Evolutionary conservation across 1,284 basidiomycete species (phyloP).

Genomic region (Leccinum angustisporum): DNA sequence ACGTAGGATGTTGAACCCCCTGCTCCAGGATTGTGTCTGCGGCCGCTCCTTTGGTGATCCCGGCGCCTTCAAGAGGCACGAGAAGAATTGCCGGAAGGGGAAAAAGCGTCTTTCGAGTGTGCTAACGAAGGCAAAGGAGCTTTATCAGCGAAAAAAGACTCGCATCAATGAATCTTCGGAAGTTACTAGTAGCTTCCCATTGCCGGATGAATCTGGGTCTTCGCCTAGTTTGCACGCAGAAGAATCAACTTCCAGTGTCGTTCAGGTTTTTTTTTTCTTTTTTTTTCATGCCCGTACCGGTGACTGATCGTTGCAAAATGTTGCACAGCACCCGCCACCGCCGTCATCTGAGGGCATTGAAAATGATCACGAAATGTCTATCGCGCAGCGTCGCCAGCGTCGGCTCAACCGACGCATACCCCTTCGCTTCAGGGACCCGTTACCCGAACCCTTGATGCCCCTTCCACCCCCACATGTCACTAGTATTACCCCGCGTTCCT

Average conservation of each 20-base stretch:
- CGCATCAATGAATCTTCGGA: background rate
- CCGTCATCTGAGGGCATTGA: background rate
- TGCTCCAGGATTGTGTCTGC: background rate
- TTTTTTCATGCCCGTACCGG: too few relatives aligned
- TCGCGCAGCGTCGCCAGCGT: background rate
- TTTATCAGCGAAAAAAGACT: background rate
- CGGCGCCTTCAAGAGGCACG: background rate
- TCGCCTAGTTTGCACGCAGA: background rate
- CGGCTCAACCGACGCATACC: background rate
- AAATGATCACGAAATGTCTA: background rate
- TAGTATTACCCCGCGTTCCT: too few relatives aligned
- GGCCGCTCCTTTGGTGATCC: background rate
- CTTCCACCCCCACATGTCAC: background rate
- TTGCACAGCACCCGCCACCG: background rate
- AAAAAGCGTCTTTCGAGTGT: background rate
- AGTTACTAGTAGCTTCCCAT: background rate
- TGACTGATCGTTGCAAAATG: background rate
- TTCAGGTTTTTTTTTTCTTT: background rate
- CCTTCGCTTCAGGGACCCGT: background rate
- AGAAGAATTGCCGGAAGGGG: background rate
- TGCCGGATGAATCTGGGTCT: background rate
- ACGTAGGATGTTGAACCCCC: background rate
- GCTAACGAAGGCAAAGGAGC: background rate
- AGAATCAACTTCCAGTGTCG: background rate
- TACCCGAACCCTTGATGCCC: background rate